Conservation (phyloP, 163 green algal genomes). For the Picocystis sp. region DNA sequence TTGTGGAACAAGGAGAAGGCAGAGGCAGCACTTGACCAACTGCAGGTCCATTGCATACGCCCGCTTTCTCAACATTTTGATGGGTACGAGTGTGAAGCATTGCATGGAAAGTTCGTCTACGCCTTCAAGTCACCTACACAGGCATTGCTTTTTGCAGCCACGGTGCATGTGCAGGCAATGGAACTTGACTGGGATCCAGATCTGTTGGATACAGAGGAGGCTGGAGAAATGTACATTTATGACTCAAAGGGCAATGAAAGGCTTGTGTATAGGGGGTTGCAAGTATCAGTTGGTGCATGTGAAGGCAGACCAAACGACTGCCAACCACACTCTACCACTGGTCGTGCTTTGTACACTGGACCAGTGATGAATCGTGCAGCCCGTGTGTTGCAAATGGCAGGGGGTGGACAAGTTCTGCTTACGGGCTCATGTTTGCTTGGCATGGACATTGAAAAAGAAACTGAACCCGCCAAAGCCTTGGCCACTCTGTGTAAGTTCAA, state of each 20-base stretch:
- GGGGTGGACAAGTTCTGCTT: background rate
- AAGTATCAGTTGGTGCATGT: constrained; percentile 1
- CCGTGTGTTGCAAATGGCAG: background rate
- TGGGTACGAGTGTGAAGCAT: constrained; percentile 3
- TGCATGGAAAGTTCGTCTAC: background rate
- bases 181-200: constrained; percentile 1
- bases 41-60: background rate
- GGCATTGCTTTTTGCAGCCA: background rate
- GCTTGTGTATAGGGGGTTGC: constrained; percentile 2
- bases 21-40: background rate
- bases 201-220: constrained; percentile 1
- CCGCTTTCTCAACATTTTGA: background rate
- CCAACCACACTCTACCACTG: background rate
- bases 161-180: constrained; percentile 1
- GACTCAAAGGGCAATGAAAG: background rate
- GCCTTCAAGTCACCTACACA: background rate
- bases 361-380: constrained; percentile 6
- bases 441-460: too few relatives aligned
- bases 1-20: background rate
- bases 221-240: background rate
- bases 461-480: too few relatives aligned
- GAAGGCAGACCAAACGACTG: background rate
- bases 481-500: too few relatives aligned
- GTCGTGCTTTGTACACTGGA: background rate
- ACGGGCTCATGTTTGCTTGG: background rate